phyloP scores from a whole-genome alignment of 495 filamentous ascomycete species.

The Lasiosphaeria hispida region DNA sequence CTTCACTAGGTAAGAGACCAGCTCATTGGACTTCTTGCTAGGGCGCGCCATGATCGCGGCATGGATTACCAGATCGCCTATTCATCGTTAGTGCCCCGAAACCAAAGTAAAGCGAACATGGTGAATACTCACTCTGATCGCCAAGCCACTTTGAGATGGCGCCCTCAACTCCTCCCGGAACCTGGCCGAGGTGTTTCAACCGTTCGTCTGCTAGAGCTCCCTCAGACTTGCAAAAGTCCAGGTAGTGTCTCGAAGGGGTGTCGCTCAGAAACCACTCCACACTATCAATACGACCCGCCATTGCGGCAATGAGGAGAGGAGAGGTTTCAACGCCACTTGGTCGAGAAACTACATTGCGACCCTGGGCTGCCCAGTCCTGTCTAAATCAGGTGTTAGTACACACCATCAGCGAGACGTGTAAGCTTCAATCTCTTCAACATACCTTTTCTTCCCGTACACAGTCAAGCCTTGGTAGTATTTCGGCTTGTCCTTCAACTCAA shows the following conservation, averaged over 20 bases:
- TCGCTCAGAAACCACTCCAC: slow-evolving; percentile 71
- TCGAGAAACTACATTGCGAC: slow-evolving; percentile 36
- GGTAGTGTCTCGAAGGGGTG: slow-evolving; percentile 58
- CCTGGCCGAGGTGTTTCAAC: slow-evolving; percentile 52
- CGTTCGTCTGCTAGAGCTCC: slow-evolving; percentile 50
- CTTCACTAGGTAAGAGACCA: slow-evolving; percentile 61
- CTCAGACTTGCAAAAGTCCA: slow-evolving; percentile 59
- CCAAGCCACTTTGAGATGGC: slow-evolving; percentile 61
- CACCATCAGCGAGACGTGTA: not conserved
- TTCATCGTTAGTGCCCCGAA: slow-evolving; percentile 25
- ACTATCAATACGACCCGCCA: slow-evolving; percentile 53
- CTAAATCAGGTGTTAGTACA: slow-evolving; percentile 15
- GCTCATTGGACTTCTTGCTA: slow-evolving; percentile 38
- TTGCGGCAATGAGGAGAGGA: slow-evolving; percentile 59
- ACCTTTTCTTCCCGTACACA: slow-evolving; percentile 68
- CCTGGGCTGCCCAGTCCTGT: slow-evolving; percentile 56
- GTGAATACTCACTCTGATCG: slow-evolving; percentile 44
- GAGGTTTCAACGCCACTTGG: slow-evolving; percentile 33
- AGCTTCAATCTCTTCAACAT: slow-evolving; percentile 29
- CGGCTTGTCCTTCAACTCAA: slow-evolving; percentile 57
- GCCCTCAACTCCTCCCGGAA: slow-evolving; percentile 56
- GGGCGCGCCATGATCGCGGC: slow-evolving; percentile 54
- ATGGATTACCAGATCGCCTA: slow-evolving; percentile 64
- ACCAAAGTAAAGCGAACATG: not conserved
- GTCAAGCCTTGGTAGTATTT: slow-evolving; percentile 69